Evolutionary conservation across 1,284 basidiomycete species (phyloP).

Genomic region (Marasmius sp.): DNA sequence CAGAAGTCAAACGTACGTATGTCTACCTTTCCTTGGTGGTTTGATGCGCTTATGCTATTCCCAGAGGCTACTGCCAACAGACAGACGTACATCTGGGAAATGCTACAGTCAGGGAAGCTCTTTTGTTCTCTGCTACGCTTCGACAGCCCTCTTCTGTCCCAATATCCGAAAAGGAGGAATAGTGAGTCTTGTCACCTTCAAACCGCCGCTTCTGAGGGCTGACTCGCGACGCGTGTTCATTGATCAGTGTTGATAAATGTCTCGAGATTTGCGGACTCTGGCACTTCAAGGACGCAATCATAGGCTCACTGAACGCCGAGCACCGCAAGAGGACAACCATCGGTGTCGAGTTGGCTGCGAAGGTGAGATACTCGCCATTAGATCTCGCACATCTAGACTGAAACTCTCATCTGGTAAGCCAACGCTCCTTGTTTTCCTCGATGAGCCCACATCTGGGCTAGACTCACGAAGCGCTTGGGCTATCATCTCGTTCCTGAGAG

Average conservation of each 20-base stretch:
- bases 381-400: neutral
- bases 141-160: conserved; percentile 73
- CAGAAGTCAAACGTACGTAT: conserved; percentile 59
- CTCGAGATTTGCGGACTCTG: conserved; percentile 70
- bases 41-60: neutral
- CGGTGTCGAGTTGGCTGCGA: conserved; percentile 69
- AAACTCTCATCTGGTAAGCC: conserved; percentile 41
- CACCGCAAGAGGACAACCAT: conserved; percentile 72
- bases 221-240: neutral
- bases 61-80: conserved; percentile 69
- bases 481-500: conserved; percentile 76
- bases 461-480: conserved; percentile 91
- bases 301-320: conserved; percentile 68
- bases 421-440: conserved; percentile 71
- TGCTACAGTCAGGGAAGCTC: conserved; percentile 79
- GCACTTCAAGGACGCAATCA: conserved; percentile 61
- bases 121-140: conserved; percentile 79
- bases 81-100: conserved; percentile 72
- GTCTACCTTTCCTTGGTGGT: neutral
- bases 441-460: conserved; percentile 75
- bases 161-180: conserved; percentile 66
- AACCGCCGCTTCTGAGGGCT: neutral
- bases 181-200: conserved; percentile 30
- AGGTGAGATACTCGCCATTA: conserved; percentile 26
- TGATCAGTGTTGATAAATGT: conserved; percentile 61